Conservation (phyloP, 2,329 filamentous ascomycete species). For the Aspergillus sp. region DNA sequence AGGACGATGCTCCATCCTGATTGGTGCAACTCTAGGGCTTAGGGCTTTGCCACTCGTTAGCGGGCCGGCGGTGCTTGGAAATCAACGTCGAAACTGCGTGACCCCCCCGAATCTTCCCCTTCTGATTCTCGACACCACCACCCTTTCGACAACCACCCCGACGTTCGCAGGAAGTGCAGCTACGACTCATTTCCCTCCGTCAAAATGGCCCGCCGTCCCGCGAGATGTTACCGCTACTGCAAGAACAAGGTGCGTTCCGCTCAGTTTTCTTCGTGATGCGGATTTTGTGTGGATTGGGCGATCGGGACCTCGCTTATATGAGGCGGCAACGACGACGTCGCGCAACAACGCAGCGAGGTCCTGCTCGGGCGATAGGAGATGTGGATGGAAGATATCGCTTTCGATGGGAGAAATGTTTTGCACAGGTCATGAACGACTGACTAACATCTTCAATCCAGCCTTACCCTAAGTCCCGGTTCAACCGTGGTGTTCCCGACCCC, state of each 20-base stretch:
- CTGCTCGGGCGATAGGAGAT: no score
- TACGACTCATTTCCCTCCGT: conserved; percentile 53
- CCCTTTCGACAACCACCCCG: conserved; percentile 34
- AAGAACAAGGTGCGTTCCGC: conserved; percentile 91
- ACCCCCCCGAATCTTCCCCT: conserved; percentile 24
- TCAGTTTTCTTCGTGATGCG: conserved; percentile 18
- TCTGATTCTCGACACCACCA: conserved; percentile 34
- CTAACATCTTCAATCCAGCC: conserved; percentile 55
- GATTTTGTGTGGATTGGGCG: conserved; percentile 26
- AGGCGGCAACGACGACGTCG: conserved; percentile 6
- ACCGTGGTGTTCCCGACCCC: conserved; percentile 89
- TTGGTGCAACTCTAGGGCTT: conserved; percentile 39
- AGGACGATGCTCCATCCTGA: conserved; percentile 14
- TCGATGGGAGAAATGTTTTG: conserved; percentile 5
- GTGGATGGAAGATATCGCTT: conserved; percentile 2
- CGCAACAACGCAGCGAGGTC: neutral
- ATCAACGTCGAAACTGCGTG: conserved; percentile 37
- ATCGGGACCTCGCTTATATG: conserved; percentile 30
- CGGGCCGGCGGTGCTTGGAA: conserved; percentile 41
- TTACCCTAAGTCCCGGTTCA: conserved; percentile 99
- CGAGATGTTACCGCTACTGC: conserved; percentile 99
- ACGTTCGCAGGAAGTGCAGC: conserved; percentile 49
- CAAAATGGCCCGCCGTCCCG: conserved; percentile 99
- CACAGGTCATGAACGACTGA: conserved; percentile 12
- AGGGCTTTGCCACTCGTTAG: conserved; percentile 44